Conservation (phyloP, 1,284 basidiomycete species). For the Marasmius sp. region DNA sequence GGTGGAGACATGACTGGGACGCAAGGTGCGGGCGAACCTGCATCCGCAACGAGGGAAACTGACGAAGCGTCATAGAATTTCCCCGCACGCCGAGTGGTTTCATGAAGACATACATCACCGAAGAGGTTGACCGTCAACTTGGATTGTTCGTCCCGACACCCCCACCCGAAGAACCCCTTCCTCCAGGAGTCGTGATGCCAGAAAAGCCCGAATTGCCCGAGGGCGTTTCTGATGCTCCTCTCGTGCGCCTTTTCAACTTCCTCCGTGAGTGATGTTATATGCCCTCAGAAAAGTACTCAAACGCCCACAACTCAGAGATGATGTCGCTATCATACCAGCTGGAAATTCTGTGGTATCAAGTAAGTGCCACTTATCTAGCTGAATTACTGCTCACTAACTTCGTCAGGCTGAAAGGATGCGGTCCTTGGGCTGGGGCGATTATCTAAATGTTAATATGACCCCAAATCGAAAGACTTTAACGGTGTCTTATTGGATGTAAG, state of each 20-base stretch:
- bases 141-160: constrained; percentile 58
- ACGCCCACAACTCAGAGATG: constrained; percentile 53
- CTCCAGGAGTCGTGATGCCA: constrained; percentile 45
- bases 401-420: constrained; percentile 67
- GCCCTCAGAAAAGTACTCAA: not conserved
- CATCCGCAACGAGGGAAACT: not conserved
- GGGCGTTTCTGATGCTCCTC: constrained; percentile 69
- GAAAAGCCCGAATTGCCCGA: constrained; percentile 56
- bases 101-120: constrained; percentile 68
- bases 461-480: constrained; percentile 64
- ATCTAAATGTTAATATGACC: constrained; percentile 62
- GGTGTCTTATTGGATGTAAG: constrained; percentile 78
- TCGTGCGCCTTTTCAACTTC: constrained; percentile 78
- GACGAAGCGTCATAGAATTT: constrained; percentile 50
- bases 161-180: constrained; percentile 33
- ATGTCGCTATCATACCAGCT: constrained; percentile 85
- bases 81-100: constrained; percentile 61
- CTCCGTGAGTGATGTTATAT: constrained; percentile 58
- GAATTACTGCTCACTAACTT: not conserved
- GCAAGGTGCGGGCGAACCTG: constrained; percentile 47
- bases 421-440: constrained; percentile 77
- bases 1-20: constrained; percentile 70
- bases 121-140: constrained; percentile 69
- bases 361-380: constrained; percentile 24
- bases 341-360: constrained; percentile 80